phyloP scores from a whole-genome alignment of 257 asterid species.

The Fraxinus anomala region DNA sequence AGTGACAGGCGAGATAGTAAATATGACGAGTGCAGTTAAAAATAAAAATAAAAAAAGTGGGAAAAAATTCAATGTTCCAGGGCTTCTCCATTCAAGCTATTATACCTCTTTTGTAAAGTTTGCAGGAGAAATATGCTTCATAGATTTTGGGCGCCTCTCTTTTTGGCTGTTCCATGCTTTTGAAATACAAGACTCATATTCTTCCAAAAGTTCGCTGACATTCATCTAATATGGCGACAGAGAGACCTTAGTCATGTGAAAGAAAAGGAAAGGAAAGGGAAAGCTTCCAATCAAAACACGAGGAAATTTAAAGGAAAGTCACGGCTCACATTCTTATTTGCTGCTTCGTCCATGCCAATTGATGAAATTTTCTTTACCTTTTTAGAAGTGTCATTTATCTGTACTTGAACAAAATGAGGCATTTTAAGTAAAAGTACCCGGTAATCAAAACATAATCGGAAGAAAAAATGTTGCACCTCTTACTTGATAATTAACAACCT shows the following conservation, averaged over 20 bases:
- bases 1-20: too few relatives aligned
- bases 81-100: conserved; percentile 1
- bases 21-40: not conserved
- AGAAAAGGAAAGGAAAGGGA: conserved; percentile 13
- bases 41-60: not conserved
- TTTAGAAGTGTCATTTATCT: conserved; percentile 46
- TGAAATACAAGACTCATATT: conserved; percentile 64
- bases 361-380: conserved; percentile 38
- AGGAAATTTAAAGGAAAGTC: conserved; percentile 4
- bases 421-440: conserved; percentile 11
- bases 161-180: conserved; percentile 55
- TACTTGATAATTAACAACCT: conserved; percentile 48
- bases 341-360: conserved; percentile 33
- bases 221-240: conserved; percentile 55
- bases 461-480: conserved; percentile 28
- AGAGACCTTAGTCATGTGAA: conserved; percentile 25
- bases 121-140: conserved; percentile 68
- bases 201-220: conserved; percentile 62
- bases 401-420: conserved; percentile 31
- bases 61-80: not conserved
- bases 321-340: conserved; percentile 50
- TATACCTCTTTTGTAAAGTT: conserved; percentile 89
- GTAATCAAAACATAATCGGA: conserved; percentile 19
- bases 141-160: conserved; percentile 64
- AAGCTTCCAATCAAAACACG: conserved; percentile 10